Evolutionary conservation across 306 rosid species (phyloP).

Genomic region (Rosa lucieae): DNA sequence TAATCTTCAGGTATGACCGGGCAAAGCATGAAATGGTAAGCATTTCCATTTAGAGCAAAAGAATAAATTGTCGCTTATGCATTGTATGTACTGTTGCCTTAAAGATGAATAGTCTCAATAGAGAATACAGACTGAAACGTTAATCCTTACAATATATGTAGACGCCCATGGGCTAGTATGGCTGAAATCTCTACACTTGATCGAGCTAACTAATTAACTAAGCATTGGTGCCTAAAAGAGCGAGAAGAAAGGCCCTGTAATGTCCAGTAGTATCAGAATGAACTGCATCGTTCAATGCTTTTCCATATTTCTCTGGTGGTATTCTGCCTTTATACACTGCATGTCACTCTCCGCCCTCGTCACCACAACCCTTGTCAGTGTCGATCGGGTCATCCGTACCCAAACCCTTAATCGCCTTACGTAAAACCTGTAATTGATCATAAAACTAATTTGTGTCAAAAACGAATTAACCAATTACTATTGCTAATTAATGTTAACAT

Average conservation of each 20-base stretch:
- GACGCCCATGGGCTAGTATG: neutral
- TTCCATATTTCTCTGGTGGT: constrained; percentile 49
- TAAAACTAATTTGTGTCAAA: no score
- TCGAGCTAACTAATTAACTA: neutral
- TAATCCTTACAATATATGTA: no score
- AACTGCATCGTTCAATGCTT: constrained; percentile 67
- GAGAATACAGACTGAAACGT: no score
- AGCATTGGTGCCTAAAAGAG: constrained; percentile 59
- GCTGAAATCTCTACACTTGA: neutral
- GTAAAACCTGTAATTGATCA: constrained; percentile 43
- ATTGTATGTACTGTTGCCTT: no score
- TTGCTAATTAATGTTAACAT: no score
- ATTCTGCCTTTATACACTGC: constrained; percentile 70
- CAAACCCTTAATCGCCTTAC: constrained; percentile 72
- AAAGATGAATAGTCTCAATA: no score
- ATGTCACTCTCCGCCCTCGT: constrained; percentile 73
- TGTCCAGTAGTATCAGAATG: constrained; percentile 76
- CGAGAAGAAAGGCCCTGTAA: constrained; percentile 67
- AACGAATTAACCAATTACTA: no score
- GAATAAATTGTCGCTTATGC: no score
- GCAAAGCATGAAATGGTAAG: no score
- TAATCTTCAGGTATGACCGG: no score
- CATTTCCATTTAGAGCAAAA: no score
- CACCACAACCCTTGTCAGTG: constrained; percentile 58
- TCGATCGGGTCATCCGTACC: constrained; percentile 62